These are phyloP conservation scores for Epichloe amarillans DNA, from an alignment of 2,329 filamentous ascomycete species.

Conservation along the genomic window DNA sequence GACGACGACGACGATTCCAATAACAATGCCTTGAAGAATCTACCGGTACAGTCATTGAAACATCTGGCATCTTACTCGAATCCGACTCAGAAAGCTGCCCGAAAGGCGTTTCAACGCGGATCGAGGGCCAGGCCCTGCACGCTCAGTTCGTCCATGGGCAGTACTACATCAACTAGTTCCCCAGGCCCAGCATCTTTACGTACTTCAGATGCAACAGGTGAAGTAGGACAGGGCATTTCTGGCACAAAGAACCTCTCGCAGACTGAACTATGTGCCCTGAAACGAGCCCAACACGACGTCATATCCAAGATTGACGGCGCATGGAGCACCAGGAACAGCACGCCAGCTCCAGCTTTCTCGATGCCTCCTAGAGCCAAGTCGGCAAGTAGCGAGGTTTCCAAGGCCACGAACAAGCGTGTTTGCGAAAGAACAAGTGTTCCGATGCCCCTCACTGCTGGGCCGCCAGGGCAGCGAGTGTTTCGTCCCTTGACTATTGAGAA, in stretches of 20 bases:
- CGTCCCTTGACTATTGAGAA: conserved; percentile 30
- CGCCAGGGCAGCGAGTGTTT: conserved; percentile 38
- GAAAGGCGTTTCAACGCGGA: conserved; percentile 28
- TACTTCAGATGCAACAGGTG: background rate
- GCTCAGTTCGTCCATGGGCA: conserved; percentile 1
- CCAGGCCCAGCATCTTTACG: background rate
- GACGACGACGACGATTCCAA: conserved; percentile 14
- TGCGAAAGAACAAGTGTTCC: conserved; percentile 26
- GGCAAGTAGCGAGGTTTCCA: background rate
- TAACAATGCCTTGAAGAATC: conserved; percentile 22
- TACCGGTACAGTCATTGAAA: conserved; percentile 34
- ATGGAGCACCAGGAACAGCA: background rate
- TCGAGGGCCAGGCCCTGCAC: conserved; percentile 12
- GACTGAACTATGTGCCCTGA: background rate
- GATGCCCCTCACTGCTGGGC: conserved; percentile 39
- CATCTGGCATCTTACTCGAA: conserved; percentile 44
- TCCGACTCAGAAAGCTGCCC: conserved; percentile 38
- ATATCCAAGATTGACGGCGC: conserved; percentile 1
- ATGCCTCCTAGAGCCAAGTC: background rate
- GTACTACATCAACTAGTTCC: background rate
- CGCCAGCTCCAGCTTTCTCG: background rate
- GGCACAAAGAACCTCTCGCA: background rate
- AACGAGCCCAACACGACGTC: background rate
- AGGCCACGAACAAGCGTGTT: conserved; percentile 13
- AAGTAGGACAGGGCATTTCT: background rate